Base-by-base conservation (phyloP, 2,329 filamentous ascomycete species). In the Cytospora piceae region DNA sequence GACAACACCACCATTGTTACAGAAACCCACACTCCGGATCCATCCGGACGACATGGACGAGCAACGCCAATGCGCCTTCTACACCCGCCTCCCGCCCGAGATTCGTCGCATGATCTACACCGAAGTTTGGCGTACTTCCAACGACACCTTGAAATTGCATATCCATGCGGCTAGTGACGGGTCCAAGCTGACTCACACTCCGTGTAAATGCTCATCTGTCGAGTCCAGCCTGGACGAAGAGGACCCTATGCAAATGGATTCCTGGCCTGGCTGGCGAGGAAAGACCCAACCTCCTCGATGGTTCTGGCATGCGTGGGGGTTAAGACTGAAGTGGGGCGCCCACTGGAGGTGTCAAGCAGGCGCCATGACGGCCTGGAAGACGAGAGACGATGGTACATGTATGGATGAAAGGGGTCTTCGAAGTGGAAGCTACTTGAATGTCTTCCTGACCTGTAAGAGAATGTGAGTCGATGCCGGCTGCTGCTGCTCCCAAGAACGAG, bases 271-370 rank as follows among this genome's bases (percentile, higher is more conserved):
- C 4, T 67, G 66, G 66, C 27, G 52, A 9, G 58, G 61, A 11
- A 42, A 20, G 32, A 64, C 58, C 29, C 64, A 67, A 57, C 65
- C 70, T 15, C 67, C 69, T 46, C 64, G 65, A 58, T 73, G 69
- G 71, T 73, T 71, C 66, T 71, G 69, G 67, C 65, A 68, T 6
- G 70, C 71, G 0, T 72, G 69, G 70, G 59, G 69, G 1, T 46
- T 70, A 58, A 66, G 71, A 2, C 46, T 71, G 31, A 59, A 68
- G 29, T 73, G 72, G 72, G 70, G 69, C 9, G 61, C 60, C 24
- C 72, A 73, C 61, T 72, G 70, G 71, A 64, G 67, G 42, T 73
- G 72, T 53, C 72, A 73, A 69, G 63, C 67, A 2, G 67, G 62
- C 22, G 37, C 68, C 15, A 71, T 72, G 68, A 24, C 56, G 42